Base-by-base conservation (phyloP, 1,284 basidiomycete species). In the Trichosporon asahii region DNA sequence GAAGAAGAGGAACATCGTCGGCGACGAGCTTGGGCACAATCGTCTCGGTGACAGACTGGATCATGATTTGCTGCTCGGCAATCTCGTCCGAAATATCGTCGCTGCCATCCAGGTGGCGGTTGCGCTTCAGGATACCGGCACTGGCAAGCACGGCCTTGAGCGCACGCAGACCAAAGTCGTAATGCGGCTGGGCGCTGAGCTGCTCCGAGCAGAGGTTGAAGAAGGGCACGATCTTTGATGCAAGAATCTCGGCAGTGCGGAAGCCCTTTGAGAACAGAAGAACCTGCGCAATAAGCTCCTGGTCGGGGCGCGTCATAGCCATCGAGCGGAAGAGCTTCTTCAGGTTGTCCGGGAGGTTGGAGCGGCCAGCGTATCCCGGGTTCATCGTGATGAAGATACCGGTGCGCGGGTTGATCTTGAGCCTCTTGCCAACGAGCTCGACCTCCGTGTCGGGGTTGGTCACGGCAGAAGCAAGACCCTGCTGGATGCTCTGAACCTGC, bases 221-320 rank as follows among this genome's bases (percentile, higher is more conserved):
- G 87, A 99, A 98, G 0, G 96, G 97, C 15, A 99, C 96, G 70
- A 99, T 92, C 85, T 99, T 98, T 70, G 93, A 94, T 0, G 97
- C 97, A 6, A 99, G 88, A 0, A 89, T 90, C 83, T 98, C 97
- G 4, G 98, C 97, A 5, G 94, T 95, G 40, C 96, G 90, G 89
- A 99, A 99, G 74, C 98, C 98, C 85, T 99, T 97, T 15, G 97
- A 98, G 86, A 98, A 99, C 68, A 99, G 86, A 91, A 99, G 94
- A 77, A 99, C 98, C 84, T 99, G 97, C 1, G 97, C 97, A 76
- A 99, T 99, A 66, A 98, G 90, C 82, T 98, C 95, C 69, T 95
- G 90, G 83, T 99, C 97, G 31, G 97, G 97, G 67, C 94, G 90
- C 1, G 97, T 98, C 97, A 99, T 99, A 57, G 97, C 95, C 91